Percentiles rank a stretch among this genome's conserved stretches.
Conservation (phyloP, 2,329 filamentous ascomycete genomes). For the Cadophora luteo-olivacea region DNA sequence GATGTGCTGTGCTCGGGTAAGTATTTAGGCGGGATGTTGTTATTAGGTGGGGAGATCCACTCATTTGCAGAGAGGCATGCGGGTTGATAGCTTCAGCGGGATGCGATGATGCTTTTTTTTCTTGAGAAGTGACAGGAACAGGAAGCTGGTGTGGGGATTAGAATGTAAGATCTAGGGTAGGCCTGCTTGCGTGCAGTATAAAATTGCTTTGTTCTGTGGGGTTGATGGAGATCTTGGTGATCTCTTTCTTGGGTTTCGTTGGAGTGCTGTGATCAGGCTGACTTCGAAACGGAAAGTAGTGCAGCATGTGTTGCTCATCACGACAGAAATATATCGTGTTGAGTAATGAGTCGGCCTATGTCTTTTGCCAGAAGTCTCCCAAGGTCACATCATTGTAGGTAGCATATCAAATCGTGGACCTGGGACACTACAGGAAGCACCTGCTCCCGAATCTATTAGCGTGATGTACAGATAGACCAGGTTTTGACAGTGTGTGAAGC, state of each 20-base stretch:
- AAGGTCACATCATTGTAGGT: too few species aligned
- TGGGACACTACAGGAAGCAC: too few species aligned
- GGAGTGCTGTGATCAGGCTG: not conserved
- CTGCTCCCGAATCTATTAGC: too few species aligned
- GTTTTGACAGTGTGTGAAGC: not conserved
- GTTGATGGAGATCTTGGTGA: not conserved
- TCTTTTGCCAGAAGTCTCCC: too few species aligned
- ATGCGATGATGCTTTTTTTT: not conserved
- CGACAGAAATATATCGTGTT: too few species aligned
- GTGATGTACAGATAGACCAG: too few species aligned
- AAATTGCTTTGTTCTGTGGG: not conserved
- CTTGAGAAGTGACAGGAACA: conserved; percentile 1
- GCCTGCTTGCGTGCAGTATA: conserved; percentile 5
- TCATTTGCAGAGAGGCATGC: not conserved
- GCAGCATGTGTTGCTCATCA: too few species aligned
- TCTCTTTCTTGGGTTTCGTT: not conserved
- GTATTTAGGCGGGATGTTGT: conserved; percentile 32
- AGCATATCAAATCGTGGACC: not conserved
- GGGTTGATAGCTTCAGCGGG: not conserved
- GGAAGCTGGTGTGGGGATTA: not conserved
- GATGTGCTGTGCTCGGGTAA: conserved; percentile 17
- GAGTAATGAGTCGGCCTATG: too few species aligned
- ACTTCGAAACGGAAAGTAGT: not conserved
- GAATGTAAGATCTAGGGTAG: not conserved
- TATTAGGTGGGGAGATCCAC: conserved; percentile 13